Base-by-base conservation (phyloP, 2,329 filamentous ascomycete genomes). In the Aciculosporium take region DNA sequence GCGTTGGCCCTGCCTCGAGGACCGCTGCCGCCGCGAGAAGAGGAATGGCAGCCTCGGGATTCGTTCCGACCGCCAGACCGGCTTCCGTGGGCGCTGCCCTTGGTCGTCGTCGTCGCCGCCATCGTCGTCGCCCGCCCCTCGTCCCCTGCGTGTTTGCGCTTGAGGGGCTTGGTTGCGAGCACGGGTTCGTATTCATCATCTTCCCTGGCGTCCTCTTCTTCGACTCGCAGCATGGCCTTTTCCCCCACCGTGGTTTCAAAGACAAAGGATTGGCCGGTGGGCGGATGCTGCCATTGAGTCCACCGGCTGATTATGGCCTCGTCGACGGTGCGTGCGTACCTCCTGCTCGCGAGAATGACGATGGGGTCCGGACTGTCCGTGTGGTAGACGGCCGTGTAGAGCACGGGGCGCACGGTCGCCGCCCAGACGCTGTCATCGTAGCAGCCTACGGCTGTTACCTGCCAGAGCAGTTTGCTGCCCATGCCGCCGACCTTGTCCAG, bases 361-460 rank as follows among this genome's bases (percentile, higher is more conserved):
- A 85, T 72, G 0, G 88, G 87, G 0, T 72, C 73, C 1, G 74
- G 71, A 53, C 87, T 88, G 49, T 94, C 85, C 1, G 85, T 88
- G 62, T 91, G 82, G 50, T 79, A 79, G 35, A 69, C 71, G 30
- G 79, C 74, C 0, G 71, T 74, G 13, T 75, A 65, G 0, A 80
- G 77, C 0, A 88, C 70, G 1, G 91, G 86, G 25, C 76, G 71
- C 9, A 95, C 75, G 33, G 79, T 73, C 13, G 81, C 86, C 5
- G 89, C 91, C 88, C 89, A 98, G 30, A 96, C 72, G 51, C 74
- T 81, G 57, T 87, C 80, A 45, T 94, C 82, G 49, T 76, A 78
- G 49, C 73, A 76, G 1, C 78, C 86, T 5, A 81, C 76, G 29
- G 80, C 85, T 0, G 78, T 83, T 4, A 94, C 80, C 57, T 84